Evolutionary conservation across 306 rosid species (phyloP).

Genomic region (Prunus davidiana): DNA sequence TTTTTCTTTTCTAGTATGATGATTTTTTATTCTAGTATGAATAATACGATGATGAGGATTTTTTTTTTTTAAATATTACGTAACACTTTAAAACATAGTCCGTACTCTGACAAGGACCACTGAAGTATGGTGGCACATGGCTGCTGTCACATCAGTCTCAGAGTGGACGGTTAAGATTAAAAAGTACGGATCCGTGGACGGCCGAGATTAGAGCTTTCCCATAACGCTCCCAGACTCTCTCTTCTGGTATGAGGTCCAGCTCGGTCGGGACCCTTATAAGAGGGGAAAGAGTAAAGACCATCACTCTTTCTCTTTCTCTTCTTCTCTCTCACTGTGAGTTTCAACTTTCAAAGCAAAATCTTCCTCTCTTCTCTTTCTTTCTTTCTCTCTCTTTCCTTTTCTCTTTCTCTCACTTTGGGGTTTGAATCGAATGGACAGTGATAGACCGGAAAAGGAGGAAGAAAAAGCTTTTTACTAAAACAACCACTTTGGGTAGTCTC

Average conservation of each 20-base stretch:
- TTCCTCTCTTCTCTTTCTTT: slow-evolving; percentile 16
- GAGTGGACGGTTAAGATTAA: slow-evolving; percentile 29
- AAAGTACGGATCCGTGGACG: slow-evolving; percentile 51
- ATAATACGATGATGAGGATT: not conserved
- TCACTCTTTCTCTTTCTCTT: slow-evolving; percentile 18
- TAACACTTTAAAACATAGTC: slow-evolving; percentile 24
- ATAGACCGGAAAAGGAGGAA: slow-evolving; percentile 48
- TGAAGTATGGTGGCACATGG: slow-evolving; percentile 96
- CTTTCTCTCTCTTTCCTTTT: not conserved
- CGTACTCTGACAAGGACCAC: slow-evolving; percentile 91
- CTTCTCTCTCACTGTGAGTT: slow-evolving; percentile 30
- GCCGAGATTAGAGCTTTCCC: slow-evolving; percentile 24
- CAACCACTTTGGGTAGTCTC: not conserved
- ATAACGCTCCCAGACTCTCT: slow-evolving; percentile 33
- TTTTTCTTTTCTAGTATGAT: too few species aligned
- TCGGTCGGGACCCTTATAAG: slow-evolving; percentile 70
- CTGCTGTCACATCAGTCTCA: slow-evolving; percentile 64
- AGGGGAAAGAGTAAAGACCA: slow-evolving; percentile 37
- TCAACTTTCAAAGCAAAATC: slow-evolving; percentile 37
- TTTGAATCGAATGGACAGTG: slow-evolving; percentile 54
- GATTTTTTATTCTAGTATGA: too few species aligned
- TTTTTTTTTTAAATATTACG: not conserved
- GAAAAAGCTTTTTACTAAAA: slow-evolving; percentile 19
- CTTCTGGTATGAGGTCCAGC: slow-evolving; percentile 56
- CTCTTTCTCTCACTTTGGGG: slow-evolving; percentile 20